Evolutionary conservation across 345 rosid genomes (phyloP).

Genomic region (Corchorus olitorius): DNA sequence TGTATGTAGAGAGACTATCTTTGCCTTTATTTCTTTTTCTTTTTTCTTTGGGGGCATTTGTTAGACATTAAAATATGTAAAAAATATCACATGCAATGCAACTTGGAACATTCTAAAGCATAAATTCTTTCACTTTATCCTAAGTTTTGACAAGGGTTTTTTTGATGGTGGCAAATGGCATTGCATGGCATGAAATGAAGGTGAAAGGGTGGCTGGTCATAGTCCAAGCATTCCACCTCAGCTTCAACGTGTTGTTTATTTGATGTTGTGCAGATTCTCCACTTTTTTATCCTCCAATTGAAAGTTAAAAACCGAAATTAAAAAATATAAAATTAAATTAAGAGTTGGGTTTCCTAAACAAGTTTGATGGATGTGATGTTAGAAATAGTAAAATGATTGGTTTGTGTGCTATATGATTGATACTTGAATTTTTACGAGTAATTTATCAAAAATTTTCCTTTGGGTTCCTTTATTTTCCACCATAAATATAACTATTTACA

Average conservation of each 20-base stretch:
- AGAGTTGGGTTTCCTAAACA: constrained; percentile 30
- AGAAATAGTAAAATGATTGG: neutral
- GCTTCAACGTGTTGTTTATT: constrained; percentile 23
- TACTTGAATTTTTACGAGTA: neutral
- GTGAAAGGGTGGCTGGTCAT: constrained; percentile 26
- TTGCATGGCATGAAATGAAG: constrained; percentile 15
- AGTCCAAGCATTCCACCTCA: constrained; percentile 31
- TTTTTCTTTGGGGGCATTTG: constrained; percentile 27
- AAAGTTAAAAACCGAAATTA: constrained; percentile 4
- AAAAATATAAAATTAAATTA: constrained; percentile 12
- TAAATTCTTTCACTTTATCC: constrained; percentile 40
- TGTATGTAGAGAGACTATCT: constrained; percentile 17
- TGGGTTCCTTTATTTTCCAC: too few species aligned
- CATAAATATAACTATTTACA: too few species aligned
- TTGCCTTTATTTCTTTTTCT: constrained; percentile 38
- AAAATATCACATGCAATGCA: constrained; percentile 39
- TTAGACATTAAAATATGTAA: constrained; percentile 22
- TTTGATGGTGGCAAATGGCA: neutral
- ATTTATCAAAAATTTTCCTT: too few species aligned
- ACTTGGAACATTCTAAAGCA: constrained; percentile 58
- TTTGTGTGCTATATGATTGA: neutral
- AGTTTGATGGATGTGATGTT: neutral
- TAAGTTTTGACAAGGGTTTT: constrained; percentile 24
- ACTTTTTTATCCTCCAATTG: constrained; percentile 26
- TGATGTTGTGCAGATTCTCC: constrained; percentile 29